Percentiles rank a stretch among this genome's conserved stretches.
phyloP scores from a whole-genome alignment of 768 basidiomycete genomes.

The Tremella yokohamensis region DNA sequence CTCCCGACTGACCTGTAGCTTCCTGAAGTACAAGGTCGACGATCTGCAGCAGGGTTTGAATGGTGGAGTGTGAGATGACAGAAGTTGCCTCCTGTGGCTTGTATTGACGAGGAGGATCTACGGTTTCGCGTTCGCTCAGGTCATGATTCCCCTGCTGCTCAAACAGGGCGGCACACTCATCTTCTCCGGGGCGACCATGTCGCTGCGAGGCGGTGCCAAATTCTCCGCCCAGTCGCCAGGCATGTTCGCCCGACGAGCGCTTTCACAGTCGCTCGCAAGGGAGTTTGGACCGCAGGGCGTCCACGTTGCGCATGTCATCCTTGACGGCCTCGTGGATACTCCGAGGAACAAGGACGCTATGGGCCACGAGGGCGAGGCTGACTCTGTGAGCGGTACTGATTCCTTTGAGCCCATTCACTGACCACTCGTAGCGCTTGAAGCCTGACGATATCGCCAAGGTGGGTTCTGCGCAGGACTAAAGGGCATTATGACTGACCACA shows the following conservation, averaged over 20 bases:
- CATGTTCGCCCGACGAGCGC: conserved; percentile 37
- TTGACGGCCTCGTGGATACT: conserved; percentile 42
- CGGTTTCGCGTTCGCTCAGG: conserved; percentile 40
- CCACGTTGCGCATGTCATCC: conserved; percentile 47
- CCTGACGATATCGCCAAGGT: conserved; percentile 38
- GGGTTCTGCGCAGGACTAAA: not conserved
- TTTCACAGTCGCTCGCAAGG: conserved; percentile 44
- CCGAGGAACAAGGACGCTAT: conserved; percentile 23
- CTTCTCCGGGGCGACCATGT: conserved; percentile 47
- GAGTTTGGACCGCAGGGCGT: conserved; percentile 49
- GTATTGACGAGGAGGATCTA: conserved; percentile 19
- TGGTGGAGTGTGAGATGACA: conserved; percentile 32
- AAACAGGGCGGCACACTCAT: conserved; percentile 29
- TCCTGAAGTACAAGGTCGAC: conserved; percentile 32
- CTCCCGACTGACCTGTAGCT: conserved; percentile 4
- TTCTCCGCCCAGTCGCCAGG: conserved; percentile 34
- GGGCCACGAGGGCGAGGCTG: conserved; percentile 6
- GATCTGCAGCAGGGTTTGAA: conserved; percentile 29
- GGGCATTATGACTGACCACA: not conserved
- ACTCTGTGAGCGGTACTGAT: not conserved
- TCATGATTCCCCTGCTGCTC: conserved; percentile 27
- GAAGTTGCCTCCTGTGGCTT: conserved; percentile 1
- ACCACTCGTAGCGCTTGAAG: conserved; percentile 17
- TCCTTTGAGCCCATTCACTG: conserved; percentile 6
- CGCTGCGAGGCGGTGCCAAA: conserved; percentile 27